Base-by-base conservation (phyloP, 345 rosid genomes). In the Hirschfeldia incana region DNA sequence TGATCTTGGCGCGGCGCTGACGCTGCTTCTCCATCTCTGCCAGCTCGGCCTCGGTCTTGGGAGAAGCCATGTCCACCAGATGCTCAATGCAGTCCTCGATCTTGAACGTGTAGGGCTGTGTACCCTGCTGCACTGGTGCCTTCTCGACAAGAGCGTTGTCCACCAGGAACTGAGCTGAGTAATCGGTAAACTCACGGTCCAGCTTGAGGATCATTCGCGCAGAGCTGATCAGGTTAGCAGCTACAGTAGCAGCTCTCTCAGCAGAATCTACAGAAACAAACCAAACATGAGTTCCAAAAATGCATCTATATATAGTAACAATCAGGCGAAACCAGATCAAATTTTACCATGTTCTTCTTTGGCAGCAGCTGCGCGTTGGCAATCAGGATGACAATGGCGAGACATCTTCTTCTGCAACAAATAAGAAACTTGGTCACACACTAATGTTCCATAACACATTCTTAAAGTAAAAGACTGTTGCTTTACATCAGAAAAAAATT, bases 111-210 rank as follows among this genome's bases (percentile, higher is more conserved):
- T 4, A 16, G 34, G 3, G 2, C 1, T 4, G 34, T 32, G 15
- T 66, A 68, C 60, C 73, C 30, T 55, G 32, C 29, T 4, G 34
- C 21, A 6, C 42, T 1, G 49, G 46, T 44, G 32, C 69, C 39
- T 62, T 63, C 21, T n/a, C 27, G 53, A 1, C 58, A 21, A 63
- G 13, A 63, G 26, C 75, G 2, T 62, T 46, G 11, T 63, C 70
- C 58, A 77, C 65, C 69, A 77, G 0, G 37, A 0, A 70, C 75
- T 77, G 75, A 62, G 80, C 65, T 49, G 57, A 49, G 72, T 55
- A 78, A 28, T 8, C 17, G 9, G 81, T 78, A 8, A 0, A 65
- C 28, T 8, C 49, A 39, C 12, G 1, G 72, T 78, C 76, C 2
- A 78, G 58, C 1, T 70, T 37, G 4, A 51, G 9, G 3, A 77